These are phyloP conservation scores for Nicotiana sylvestris DNA, from an alignment of 257 asterid genomes.

Conservation along the genomic window DNA sequence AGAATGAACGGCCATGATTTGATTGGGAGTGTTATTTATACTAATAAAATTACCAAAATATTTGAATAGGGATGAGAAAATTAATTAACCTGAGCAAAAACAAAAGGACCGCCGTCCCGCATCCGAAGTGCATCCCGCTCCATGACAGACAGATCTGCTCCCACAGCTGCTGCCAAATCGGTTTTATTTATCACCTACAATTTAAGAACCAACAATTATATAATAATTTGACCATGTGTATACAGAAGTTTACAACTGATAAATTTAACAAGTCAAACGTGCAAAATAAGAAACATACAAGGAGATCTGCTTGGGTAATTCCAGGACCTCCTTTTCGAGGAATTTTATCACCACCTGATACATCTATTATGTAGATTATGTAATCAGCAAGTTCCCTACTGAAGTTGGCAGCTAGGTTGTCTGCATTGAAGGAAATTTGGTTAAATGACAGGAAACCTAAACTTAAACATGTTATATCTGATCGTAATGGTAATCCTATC, in stretches of 20 bases:
- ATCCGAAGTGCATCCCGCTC: conserved; percentile 92
- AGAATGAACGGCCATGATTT: not conserved
- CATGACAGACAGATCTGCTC: conserved; percentile 90
- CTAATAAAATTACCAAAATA: not conserved
- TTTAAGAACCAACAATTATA: not conserved
- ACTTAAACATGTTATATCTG: not conserved
- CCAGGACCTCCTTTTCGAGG: conserved; percentile 99
- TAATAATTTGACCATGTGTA: not conserved
- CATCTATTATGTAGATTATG: conserved; percentile 88
- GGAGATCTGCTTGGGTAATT: conserved; percentile 95
- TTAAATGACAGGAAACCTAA: not conserved
- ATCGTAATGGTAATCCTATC: not conserved
- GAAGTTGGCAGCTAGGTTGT: conserved; percentile 92
- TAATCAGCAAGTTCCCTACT: conserved; percentile 95
- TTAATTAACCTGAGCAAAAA: conserved; percentile 76
- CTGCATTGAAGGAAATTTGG: conserved; percentile 31
- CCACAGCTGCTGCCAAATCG: conserved; percentile 82
- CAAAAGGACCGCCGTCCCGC: conserved; percentile 97
- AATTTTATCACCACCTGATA: conserved; percentile 89
- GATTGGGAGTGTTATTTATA: not conserved
- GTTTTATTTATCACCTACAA: conserved; percentile 90
- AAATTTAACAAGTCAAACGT: not conserved
- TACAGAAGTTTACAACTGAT: not conserved
- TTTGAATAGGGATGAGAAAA: not conserved
- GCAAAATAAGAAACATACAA: conserved; percentile 37